A percentile compares a stretch with the other conserved stretches of the same genome.
Evolutionary conservation across 169 alveolate species (phyloP).

Genomic region (Babesia sp.): DNA sequence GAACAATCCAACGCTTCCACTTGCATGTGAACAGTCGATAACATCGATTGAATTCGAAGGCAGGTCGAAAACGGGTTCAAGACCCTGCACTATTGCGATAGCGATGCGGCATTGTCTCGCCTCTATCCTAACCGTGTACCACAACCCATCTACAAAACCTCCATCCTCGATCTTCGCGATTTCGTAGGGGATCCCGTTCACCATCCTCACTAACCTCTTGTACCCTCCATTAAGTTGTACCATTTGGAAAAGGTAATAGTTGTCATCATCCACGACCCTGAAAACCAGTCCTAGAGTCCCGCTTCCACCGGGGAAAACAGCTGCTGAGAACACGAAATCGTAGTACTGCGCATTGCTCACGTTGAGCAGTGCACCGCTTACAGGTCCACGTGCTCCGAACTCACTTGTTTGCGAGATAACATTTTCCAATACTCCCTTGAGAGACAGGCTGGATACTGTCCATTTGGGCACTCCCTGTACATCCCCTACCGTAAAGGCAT

Average conservation of each 20-base stretch:
- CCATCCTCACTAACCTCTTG: conserved; percentile 81
- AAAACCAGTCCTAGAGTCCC: conserved; percentile 67
- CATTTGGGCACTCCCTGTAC: conserved; percentile 62
- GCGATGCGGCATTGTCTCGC: conserved; percentile 68
- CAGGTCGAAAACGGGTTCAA: conserved; percentile 64
- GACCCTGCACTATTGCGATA: conserved; percentile 59
- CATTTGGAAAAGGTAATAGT: conserved; percentile 64
- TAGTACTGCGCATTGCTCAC: conserved; percentile 40
- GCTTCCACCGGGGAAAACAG: conserved; percentile 62
- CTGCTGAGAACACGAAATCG: conserved; percentile 61
- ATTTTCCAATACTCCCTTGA: conserved; percentile 44
- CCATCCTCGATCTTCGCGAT: conserved; percentile 78
- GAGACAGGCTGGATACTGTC: conserved; percentile 38
- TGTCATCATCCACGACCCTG: conserved; percentile 54
- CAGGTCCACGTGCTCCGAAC: conserved; percentile 36
- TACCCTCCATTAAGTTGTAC: conserved; percentile 73
- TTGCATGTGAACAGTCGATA: conserved; percentile 73
- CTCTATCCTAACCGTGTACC: conserved; percentile 81
- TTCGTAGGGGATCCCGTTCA: conserved; percentile 82
- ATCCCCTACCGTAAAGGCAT: conserved; percentile 31
- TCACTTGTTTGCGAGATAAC: conserved; percentile 63
- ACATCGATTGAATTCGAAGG: conserved; percentile 75
- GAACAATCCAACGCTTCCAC: conserved; percentile 81
- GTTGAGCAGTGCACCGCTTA: conserved; percentile 48
- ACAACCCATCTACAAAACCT: conserved; percentile 64